A percentile compares a stretch with the other conserved stretches of the same genome.
Evolutionary conservation across 1,139 yeast genomes (phyloP).

Genomic region (Magnusiomyces starmeri): DNA sequence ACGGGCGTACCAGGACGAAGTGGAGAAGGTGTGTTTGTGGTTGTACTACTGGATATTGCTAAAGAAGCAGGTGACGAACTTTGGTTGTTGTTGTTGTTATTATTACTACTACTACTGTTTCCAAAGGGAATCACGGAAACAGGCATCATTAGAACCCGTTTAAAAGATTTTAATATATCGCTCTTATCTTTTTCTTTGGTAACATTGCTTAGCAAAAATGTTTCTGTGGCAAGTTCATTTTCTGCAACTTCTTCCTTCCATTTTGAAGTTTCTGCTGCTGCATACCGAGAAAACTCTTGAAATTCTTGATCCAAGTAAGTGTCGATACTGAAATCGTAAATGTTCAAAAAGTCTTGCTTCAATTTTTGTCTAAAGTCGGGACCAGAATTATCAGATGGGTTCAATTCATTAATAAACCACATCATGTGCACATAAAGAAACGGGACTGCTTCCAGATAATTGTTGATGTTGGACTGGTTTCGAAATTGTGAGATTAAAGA

Average conservation of each 20-base stretch:
- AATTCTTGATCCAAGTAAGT: conserved; percentile 11
- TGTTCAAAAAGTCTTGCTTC: conserved; percentile 11
- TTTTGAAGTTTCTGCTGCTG: conserved; percentile 7
- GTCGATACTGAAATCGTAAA: conserved; percentile 12
- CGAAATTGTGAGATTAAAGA: conserved; percentile 19
- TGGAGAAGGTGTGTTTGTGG: conserved; percentile 1
- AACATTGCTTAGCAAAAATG: conserved; percentile 39
- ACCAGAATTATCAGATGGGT: conserved; percentile 5
- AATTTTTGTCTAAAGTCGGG: conserved; percentile 9
- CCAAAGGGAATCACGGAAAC: conserved; percentile 26
- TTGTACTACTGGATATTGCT: neutral
- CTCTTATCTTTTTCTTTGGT: conserved; percentile 39
- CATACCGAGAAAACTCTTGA: conserved; percentile 9
- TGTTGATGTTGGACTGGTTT: neutral
- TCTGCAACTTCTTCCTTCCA: conserved; percentile 34
- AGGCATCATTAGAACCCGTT: conserved; percentile 38
- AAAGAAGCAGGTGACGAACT: neutral
- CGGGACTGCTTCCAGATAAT: conserved; percentile 15
- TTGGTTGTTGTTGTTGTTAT: neutral
- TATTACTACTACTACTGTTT: neutral
- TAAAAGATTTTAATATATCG: conserved; percentile 49
- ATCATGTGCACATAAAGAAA: conserved; percentile 12
- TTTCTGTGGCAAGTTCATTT: conserved; percentile 37
- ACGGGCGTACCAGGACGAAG: conserved; percentile 8
- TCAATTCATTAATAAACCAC: conserved; percentile 15